Conservation (phyloP, 2,329 filamentous ascomycete genomes). For the Didymosphaeria variabile region DNA sequence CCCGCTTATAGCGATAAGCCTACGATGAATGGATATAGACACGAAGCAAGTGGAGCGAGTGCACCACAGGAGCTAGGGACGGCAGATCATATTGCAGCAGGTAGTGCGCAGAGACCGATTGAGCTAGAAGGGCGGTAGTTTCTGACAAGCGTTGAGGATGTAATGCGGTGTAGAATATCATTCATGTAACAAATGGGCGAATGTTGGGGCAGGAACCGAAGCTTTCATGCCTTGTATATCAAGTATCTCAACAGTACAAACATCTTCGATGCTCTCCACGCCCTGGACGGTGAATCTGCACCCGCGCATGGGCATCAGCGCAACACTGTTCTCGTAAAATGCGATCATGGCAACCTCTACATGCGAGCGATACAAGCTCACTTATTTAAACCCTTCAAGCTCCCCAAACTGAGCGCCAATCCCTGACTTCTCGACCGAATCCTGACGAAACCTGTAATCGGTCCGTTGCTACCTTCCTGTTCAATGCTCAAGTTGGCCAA, state of each 20-base stretch:
- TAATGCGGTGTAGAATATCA: background rate
- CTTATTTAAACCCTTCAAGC: slow-evolving; percentile 86
- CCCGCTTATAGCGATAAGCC: background rate
- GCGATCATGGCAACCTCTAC: background rate
- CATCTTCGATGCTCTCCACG: background rate
- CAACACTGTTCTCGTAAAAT: background rate
- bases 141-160: background rate
- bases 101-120: background rate
- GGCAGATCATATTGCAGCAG: background rate
- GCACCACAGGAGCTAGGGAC: background rate
- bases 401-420: slow-evolving; percentile 89
- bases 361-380: slow-evolving; percentile 36
- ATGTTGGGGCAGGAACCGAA: background rate
- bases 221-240: slow-evolving; percentile 1
- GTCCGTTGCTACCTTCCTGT: slow-evolving; percentile 93
- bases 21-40: background rate
- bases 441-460: slow-evolving; percentile 95
- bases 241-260: background rate
- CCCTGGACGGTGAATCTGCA: background rate
- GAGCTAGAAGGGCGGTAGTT: background rate
- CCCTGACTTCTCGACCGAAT: slow-evolving; percentile 98
- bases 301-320: background rate
- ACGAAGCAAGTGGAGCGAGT: background rate
- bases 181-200: background rate
- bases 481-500: slow-evolving; percentile 97